Percentiles rank a stretch among this genome's conserved stretches.
These are phyloP conservation scores for Neopestalotiopsis clavispora DNA, from an alignment of 2,329 filamentous ascomycete genomes.

Conservation along the genomic window DNA sequence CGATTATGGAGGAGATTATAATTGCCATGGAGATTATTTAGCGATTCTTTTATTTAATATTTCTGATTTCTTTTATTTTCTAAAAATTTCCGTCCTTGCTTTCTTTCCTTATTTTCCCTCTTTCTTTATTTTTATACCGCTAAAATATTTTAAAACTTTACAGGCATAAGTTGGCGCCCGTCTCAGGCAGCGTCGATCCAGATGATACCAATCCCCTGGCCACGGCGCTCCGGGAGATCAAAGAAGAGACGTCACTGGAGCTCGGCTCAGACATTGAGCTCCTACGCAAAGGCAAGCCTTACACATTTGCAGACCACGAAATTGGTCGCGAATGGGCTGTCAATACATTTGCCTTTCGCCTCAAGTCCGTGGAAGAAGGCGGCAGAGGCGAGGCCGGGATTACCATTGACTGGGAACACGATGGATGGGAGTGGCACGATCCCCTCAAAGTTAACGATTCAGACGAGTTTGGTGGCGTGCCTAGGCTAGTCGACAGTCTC, in stretches of 20 bases:
- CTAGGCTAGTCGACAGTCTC: slow-evolving; percentile 61
- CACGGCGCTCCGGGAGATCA: slow-evolving; percentile 66
- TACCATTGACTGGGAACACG: slow-evolving; percentile 66
- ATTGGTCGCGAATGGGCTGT: slow-evolving; percentile 65
- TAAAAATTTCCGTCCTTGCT: too few species aligned
- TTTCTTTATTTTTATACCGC: too few species aligned
- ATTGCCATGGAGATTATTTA: too few species aligned
- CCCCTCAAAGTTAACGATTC: slow-evolving; percentile 54
- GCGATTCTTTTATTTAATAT: too few species aligned
- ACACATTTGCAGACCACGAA: slow-evolving; percentile 57
- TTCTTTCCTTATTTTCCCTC: too few species aligned
- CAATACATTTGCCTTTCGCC: slow-evolving; percentile 64
- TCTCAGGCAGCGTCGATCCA: slow-evolving; percentile 64
- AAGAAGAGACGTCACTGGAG: slow-evolving; percentile 64
- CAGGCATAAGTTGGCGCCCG: slow-evolving; percentile 63
- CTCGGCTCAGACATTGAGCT: slow-evolving; percentile 47
- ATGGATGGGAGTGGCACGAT: slow-evolving; percentile 61
- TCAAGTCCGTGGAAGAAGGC: slow-evolving; percentile 45
- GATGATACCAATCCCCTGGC: slow-evolving; percentile 56
- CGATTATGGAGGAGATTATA: too few species aligned
- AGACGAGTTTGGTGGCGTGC: slow-evolving; percentile 56
- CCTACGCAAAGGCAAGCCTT: slow-evolving; percentile 63
- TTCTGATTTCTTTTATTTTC: too few species aligned
- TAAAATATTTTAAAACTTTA: background rate
- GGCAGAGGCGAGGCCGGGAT: slow-evolving; percentile 51